Evolutionary conservation across 2,329 filamentous ascomycete genomes (phyloP), one percentile per base, ranked within the genome.

Genomic region (Ceratocystis variospora): DNA sequence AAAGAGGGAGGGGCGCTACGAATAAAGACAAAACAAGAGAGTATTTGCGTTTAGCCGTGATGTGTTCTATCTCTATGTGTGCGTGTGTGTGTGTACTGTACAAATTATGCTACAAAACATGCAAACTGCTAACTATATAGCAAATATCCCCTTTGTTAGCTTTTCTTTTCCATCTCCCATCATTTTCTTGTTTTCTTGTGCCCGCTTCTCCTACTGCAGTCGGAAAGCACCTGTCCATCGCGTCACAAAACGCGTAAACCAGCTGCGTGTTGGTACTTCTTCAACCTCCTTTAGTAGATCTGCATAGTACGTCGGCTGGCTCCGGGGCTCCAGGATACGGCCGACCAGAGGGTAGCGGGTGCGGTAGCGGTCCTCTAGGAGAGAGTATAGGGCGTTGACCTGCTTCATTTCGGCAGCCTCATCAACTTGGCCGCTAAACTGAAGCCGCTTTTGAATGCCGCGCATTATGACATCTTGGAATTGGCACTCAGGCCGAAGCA

Each of bases 241-340:
- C 72, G 86, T 81, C 68, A 77, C 74, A 62, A 84, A 68, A 64
- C 80, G 77, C 62, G 79, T 77, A 25, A 82, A 72, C 76, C 79
- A 84, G 6, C 79, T 79, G 67, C 85, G 76, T 50, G 76, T 80
- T 1, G 85, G 86, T 2, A 83, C 85, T 70, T 82, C 82, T 45
- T 87, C 82, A 28, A 88, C 78, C 73, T 88, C 86, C 64, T 75
- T 77, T 0, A 87, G 72, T 37, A 88, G 73, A 69, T 86, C 81
- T 22, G 77, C 73, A 71, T 86, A 88, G 72, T 88, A 86, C 0
- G 79, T 81, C 46, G 85, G 85, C 70, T 87, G 83, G 71, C 83
- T 85, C 72, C 78, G 79, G 15, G 86, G 85, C 64, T 77, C 74
- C 67, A 87, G 75, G 55, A 87, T 74, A 28, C 63, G 59, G 31